phyloP scores from a whole-genome alignment of 2,329 filamentous ascomycete species.

The Chalara sp. region DNA sequence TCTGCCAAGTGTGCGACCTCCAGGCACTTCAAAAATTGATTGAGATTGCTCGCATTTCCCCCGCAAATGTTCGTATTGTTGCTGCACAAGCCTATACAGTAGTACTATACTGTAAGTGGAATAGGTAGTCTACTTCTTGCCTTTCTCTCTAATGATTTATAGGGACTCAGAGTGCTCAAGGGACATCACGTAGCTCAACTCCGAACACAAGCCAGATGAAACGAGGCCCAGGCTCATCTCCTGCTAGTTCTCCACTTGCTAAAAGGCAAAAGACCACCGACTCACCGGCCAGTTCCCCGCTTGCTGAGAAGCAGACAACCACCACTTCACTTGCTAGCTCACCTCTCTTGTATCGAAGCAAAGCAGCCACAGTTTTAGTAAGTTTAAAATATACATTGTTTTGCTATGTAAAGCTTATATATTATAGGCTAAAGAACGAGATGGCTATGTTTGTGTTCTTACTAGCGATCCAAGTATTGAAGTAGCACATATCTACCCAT shows the following conservation, averaged over 20 bases:
- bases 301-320: too few species aligned
- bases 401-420: too few species aligned
- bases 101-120: constrained; percentile 9
- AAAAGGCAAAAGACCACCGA: constrained; percentile 10
- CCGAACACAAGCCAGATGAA: background rate
- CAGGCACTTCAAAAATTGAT: constrained; percentile 8
- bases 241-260: constrained; percentile 3
- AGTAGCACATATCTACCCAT: constrained; percentile 13
- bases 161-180: constrained; percentile 7
- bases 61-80: constrained; percentile 1
- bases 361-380: too few species aligned
- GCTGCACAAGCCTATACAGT: constrained; percentile 7
- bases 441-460: constrained; percentile 8
- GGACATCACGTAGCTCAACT: constrained; percentile 3
- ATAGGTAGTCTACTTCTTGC: constrained; percentile 2
- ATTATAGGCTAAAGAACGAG: constrained; percentile 3
- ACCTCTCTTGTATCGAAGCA: too few species aligned
- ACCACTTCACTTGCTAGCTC: background rate
- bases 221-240: background rate
- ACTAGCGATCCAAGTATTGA: constrained; percentile 1
- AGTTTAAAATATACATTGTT: too few species aligned
- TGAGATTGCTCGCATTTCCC: background rate
- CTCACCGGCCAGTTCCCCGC: too few species aligned
- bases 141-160: constrained; percentile 10
- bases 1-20: constrained; percentile 12